phyloP scores from a whole-genome alignment of 805 yeast species.

The Pichia membranifaciens region DNA sequence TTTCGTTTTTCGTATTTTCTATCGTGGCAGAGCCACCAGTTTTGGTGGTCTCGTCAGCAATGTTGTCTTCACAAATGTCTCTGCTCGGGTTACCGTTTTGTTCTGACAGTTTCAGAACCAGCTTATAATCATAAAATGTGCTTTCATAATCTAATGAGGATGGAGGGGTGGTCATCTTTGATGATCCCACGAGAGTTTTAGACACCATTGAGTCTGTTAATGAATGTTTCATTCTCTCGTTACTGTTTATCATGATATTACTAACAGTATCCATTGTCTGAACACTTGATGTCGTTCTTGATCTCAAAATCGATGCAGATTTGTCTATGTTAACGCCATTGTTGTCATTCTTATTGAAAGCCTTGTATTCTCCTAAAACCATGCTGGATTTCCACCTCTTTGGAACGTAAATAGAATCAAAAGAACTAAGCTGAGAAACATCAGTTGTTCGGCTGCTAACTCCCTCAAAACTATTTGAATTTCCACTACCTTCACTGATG shows the following conservation, averaged over 20 bases:
- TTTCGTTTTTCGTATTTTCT: background rate
- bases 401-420: no score
- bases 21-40: background rate
- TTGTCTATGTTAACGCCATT: background rate
- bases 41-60: background rate
- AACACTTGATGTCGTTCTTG: background rate
- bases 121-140: slow-evolving; percentile 6
- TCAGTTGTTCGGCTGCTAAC: no score
- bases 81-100: background rate
- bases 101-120: slow-evolving; percentile 1
- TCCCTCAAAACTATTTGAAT: background rate
- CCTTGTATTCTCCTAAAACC: no score
- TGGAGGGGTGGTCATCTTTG: slow-evolving; percentile 4
- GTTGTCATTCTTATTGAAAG: no score
- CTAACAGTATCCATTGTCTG: background rate
- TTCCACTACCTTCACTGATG: background rate
- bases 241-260: background rate
- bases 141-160: slow-evolving; percentile 8
- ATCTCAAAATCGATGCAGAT: background rate
- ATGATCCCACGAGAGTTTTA: background rate
- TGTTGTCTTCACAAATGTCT: no score
- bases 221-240: background rate
- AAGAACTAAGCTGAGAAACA: no score
- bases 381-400: no score
- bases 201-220: background rate